phyloP scores from a whole-genome alignment of 306 rosid species.

The Vigna nakashimae region DNA sequence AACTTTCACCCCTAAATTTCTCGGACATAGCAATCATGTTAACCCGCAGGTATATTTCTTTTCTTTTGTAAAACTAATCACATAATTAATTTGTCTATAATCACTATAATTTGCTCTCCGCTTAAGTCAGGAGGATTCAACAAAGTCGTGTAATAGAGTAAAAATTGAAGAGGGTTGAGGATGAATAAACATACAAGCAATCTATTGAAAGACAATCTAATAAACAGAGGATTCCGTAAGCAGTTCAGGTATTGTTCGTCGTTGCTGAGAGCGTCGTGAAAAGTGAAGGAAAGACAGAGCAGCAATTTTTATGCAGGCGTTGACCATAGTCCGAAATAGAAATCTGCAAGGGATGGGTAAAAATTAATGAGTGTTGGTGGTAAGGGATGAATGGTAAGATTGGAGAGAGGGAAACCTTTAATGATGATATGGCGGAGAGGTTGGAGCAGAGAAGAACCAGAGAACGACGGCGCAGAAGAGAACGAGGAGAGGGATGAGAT shows the following conservation, averaged over 20 bases:
- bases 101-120: neutral
- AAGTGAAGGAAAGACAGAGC: neutral
- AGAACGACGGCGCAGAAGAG: conserved; percentile 82
- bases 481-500: conserved; percentile 80
- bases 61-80: neutral
- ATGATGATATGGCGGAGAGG: too few relatives aligned
- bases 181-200: conserved; percentile 14
- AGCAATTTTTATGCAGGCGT: neutral
- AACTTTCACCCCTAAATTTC: neutral
- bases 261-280: neutral
- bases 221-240: neutral
- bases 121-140: neutral
- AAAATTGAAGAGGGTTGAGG: conserved; percentile 20
- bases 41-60: neutral
- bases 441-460: conserved; percentile 76
- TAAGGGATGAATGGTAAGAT: neutral
- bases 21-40: neutral
- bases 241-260: too few relatives aligned
- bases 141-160: neutral
- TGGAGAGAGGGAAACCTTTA: neutral
- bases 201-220: neutral
- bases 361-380: neutral
- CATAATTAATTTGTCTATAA: neutral
- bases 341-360: neutral
- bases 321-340: neutral